phyloP scores from a whole-genome alignment of 2,329 filamentous ascomycete species.

The Trichoderma breve region DNA sequence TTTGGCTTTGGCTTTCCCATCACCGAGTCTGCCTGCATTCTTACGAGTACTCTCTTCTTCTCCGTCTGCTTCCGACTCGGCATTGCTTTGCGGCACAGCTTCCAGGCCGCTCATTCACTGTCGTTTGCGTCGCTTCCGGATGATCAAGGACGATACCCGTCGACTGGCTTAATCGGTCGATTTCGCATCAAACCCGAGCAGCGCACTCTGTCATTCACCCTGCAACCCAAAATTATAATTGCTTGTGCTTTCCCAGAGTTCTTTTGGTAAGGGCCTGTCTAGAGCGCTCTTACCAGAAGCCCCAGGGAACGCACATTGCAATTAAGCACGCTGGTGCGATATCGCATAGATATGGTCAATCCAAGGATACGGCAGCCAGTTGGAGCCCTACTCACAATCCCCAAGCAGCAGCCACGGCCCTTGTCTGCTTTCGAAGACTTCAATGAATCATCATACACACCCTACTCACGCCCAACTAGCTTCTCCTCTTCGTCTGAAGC shows the following conservation, averaged over 20 bases:
- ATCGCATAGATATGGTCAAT: conserved; percentile 42
- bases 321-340: not conserved
- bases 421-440: conserved; percentile 47
- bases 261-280: conserved; percentile 6
- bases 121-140: not conserved
- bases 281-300: conserved; percentile 7
- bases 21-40: not conserved
- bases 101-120: not conserved
- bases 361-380: conserved; percentile 46
- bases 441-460: conserved; percentile 40
- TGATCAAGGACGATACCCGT: not conserved
- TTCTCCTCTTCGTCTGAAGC: conserved; percentile 46
- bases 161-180: not conserved
- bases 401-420: conserved; percentile 44
- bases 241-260: not conserved
- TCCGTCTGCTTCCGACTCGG: not conserved
- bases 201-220: not conserved
- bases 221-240: not conserved
- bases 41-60: not conserved
- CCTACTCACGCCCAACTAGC: conserved; percentile 50
- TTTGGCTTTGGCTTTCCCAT: not conserved
- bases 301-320: not conserved
- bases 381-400: conserved; percentile 42
- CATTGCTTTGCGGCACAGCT: not conserved
- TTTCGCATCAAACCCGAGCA: not conserved